Base-by-base conservation (phyloP, 306 rosid genomes). In the Prinsepia uniflora region DNA sequence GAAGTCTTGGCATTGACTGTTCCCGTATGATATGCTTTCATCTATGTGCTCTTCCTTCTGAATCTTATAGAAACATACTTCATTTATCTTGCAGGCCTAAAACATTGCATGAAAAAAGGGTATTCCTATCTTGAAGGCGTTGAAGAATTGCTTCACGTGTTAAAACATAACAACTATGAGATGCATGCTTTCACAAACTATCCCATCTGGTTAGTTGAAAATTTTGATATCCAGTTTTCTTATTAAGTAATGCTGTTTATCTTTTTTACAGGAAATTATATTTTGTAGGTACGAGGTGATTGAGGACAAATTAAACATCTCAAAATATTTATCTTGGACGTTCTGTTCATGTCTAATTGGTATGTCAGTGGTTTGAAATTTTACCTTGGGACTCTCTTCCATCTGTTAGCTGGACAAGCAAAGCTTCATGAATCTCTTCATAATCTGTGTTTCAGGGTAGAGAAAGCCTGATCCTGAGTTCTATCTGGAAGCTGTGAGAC, bases 141-240 rank as follows among this genome's bases (percentile, higher is more conserved):
- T 58, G 96, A 94, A 79, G 86, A 86, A 78, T 73, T 93, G 86
- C 97, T 93, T 83, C 63, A 67, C 70, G 73, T 78, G 54, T 82
- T 94, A 61, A 90, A 87, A 84, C 70, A 78, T 78, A 83, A 79
- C 63, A 84, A 87, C 81, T 90, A 87, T 43, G 95, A 90, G 84
- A 94, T 94, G 90, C 98, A 94, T 72, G 95, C 98, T 48, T 94
- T 89, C 86, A 90, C 98, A 3, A 94, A 94, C 83, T 94, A 94
- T 79, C 98, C 98, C 46, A 76, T 72, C 76, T 93, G 98, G 98
- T 90, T 72, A 75, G 85, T 66, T 65, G 44, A 19, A 74, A 50
- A 10, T 36, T 76, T 68, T 44, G 24, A 64, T 15, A 24, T 39
- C 68, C 50, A 65, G 76, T 36, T 73, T 65, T 84, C 69, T 76